Base-by-base conservation (phyloP, 805 yeast genomes). In the Zygotorulaspora chibaensis region DNA sequence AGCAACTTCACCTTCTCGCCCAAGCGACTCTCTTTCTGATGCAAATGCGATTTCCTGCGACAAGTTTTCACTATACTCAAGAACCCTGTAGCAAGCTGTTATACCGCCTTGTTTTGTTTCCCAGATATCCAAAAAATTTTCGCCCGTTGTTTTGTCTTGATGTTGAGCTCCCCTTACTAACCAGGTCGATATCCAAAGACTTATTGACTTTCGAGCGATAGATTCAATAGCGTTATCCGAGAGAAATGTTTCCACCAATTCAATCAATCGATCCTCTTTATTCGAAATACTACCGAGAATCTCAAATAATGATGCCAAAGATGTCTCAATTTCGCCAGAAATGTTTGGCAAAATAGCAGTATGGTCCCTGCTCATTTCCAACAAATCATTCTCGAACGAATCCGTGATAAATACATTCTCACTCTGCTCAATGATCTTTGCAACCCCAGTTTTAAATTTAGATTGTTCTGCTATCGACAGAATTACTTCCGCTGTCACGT, bases 11-110 rank as follows among this genome's bases (percentile, higher is more conserved):
- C 57, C 61, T 15, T 51, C 45, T 27, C 38, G 47, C 45, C 39
- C 56, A 47, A 46, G 50, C 26, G 15, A 39, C 18, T 25, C 47
- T 4, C 54, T 46, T 45, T 55, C 56, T 8, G 47, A 27, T 29
- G 34, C 38, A 34, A 35, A 35, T 26, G 71, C 55, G 1, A 65
- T 45, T 3, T 64, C 63, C 30, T 72, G 74, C 3, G 77, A 57
- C 2, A 78, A 43, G 1, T 67, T 70, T 45, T 71, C 75, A 0
- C 83, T 70, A 40, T 54, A 59, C 27, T 71, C 75, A 15, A 74
- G 45, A 1, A 71, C 38, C 1, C 52, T 47, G 40, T 61, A 69
- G 2, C 64, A 56, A 8, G 61, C 54, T 16, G 59, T 64, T 8
- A 50, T 44, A 10, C 40, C 44, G 13, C 35, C 16, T 2, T 40